Percentiles rank a stretch among this genome's conserved stretches.
These are phyloP conservation scores for Suillus decipiens DNA, from an alignment of 768 basidiomycete genomes.

Conservation along the genomic window DNA sequence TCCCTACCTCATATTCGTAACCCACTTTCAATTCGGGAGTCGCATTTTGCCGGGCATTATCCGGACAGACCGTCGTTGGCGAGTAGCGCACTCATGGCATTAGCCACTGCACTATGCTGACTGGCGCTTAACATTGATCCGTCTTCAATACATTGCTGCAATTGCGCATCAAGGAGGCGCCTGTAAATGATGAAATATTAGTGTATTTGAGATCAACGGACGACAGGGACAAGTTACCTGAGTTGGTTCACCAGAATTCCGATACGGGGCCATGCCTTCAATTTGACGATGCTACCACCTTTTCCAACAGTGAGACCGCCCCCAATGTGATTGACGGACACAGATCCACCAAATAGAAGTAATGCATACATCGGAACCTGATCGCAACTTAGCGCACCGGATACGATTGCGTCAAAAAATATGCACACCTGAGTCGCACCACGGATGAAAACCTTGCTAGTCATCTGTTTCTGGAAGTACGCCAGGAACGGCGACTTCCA, in stretches of 20 bases:
- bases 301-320: conserved; percentile 72
- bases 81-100: conserved; percentile 43
- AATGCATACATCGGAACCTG: conserved; percentile 89
- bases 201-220: background rate
- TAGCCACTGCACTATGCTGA: conserved; percentile 55
- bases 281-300: conserved; percentile 53
- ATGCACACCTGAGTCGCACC: conserved; percentile 82
- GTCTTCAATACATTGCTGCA: conserved; percentile 64
- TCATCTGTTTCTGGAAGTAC: conserved; percentile 82
- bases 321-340: conserved; percentile 75
- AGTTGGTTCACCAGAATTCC: conserved; percentile 88
- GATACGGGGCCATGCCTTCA: conserved; percentile 87
- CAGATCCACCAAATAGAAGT: conserved; percentile 79
- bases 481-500: conserved; percentile 82
- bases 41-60: background rate
- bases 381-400: conserved; percentile 1
- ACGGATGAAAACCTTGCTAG: conserved; percentile 81
- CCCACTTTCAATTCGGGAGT: background rate
- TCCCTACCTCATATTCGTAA: background rate
- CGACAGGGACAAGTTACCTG: conserved; percentile 47
- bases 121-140: conserved; percentile 50
- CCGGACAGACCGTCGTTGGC: conserved; percentile 36
- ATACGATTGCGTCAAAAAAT: background rate
- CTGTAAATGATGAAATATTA: conserved; percentile 35
- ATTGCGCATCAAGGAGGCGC: conserved; percentile 67